Percentiles rank a stretch among this genome's conserved stretches.
Evolutionary conservation across 176 grass and related monocot species (phyloP).

Genomic region (Rhynchospora pubera): DNA sequence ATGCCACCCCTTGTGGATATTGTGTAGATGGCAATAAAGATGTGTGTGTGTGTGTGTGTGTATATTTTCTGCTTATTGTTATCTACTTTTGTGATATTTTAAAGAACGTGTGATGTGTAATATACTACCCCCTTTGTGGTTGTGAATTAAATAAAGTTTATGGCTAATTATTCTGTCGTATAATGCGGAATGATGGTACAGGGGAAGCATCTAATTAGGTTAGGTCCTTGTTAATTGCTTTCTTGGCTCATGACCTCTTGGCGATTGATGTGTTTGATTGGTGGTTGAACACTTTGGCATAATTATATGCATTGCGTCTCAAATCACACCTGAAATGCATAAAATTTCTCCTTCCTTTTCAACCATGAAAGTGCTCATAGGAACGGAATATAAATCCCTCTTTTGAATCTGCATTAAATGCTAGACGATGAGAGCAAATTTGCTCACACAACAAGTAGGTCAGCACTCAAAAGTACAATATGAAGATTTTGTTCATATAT

Average conservation of each 20-base stretch:
- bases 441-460: neutral
- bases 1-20: slow-evolving; percentile 20
- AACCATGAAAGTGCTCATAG: neutral
- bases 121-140: neutral
- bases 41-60: too few relatives aligned
- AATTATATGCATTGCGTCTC: neutral
- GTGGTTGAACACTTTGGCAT: neutral
- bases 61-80: neutral
- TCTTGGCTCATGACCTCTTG: neutral
- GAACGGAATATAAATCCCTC: neutral
- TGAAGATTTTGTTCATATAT: neutral
- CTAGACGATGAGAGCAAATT: neutral
- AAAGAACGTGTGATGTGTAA: neutral
- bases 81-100: neutral
- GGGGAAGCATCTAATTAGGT: neutral
- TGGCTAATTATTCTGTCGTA: neutral
- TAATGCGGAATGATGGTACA: neutral
- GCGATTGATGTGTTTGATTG: slow-evolving; percentile 1
- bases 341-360: neutral
- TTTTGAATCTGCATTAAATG: neutral
- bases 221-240: neutral
- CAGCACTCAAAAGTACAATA: neutral
- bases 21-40: slow-evolving; percentile 16
- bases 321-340: neutral
- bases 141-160: neutral